Base-by-base conservation (phyloP, 805 yeast genomes). In the Starmera dryadoides region DNA sequence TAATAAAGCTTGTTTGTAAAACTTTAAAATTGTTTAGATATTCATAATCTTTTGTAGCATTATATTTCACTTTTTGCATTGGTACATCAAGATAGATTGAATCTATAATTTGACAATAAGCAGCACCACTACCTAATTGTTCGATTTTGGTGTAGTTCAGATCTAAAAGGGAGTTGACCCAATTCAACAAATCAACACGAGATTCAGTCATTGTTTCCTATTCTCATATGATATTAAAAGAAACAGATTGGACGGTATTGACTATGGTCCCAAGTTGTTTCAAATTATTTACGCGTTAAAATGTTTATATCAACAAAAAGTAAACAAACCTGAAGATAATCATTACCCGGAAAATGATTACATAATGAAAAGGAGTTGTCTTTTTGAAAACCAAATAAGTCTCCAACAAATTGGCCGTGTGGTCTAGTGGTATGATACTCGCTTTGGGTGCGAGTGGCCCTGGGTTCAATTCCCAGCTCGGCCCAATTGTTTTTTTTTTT, bases 101-200 rank as follows among this genome's bases (percentile, higher is more conserved):
- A 59, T 93, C 97, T 67, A 91, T 70, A 30, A 93, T 73, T 64
- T 89, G 96, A 60, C 97, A 88, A 58, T 86, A 91, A 1, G 87
- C 91, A 1, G 96, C 96, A 2, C 99, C 99, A 2, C 84, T 77
- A 15, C 99, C 99, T 56, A 96, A 81, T 60, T 89, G 89, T 56
- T 93, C 98, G 2, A 93, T 82, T 56, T 84, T 86, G 29, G 77
- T 68, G 51, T 85, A 76, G 45, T 78, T 68, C 32, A 88, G 60
- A 33, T 73, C 73, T 35, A 87, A 68, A 3, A 85, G 71, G 33
- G 74, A 68, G 54, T 91, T 91, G 48, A 93, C 69, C 98, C 98
- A 93, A 40, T 71, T 73, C 40, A 93, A 63, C 15, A 93, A 71
- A 50, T 87, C 96, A 33, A 81, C 77, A 50, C 98, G 77, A 7